Conservation (phyloP, 805 yeast species). For the Yarrowia keelungensis region DNA sequence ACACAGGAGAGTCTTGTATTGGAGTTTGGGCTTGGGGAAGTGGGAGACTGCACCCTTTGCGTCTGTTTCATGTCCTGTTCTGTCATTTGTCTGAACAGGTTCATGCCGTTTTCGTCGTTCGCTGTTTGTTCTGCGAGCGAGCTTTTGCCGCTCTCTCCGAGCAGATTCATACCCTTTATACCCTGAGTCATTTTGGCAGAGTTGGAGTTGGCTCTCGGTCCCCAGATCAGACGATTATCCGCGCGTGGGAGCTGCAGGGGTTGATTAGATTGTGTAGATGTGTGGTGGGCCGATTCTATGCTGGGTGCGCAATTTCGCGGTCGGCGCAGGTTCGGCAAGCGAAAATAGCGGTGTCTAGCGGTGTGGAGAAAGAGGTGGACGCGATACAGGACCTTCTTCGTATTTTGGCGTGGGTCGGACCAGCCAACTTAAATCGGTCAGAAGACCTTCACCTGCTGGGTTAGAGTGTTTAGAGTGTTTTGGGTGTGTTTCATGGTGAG, state of each 20-base stretch:
- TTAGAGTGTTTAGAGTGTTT: neutral
- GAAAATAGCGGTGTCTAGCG: neutral
- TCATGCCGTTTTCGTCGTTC: conserved; percentile 8
- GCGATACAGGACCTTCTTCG: conserved; percentile 11
- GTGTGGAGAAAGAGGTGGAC: neutral
- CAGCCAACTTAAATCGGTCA: conserved; percentile 28
- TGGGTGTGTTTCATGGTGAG: conserved; percentile 10
- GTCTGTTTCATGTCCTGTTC: conserved; percentile 11
- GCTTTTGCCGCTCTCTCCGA: conserved; percentile 2
- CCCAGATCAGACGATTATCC: conserved; percentile 20
- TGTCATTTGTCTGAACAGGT: neutral
- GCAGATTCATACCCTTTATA: conserved; percentile 27
- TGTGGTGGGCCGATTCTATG: neutral
- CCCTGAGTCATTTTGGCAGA: conserved; percentile 16
- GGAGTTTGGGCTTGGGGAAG: conserved; percentile 1
- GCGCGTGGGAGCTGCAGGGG: conserved; percentile 38
- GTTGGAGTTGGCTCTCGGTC: neutral
- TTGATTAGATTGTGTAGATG: conserved; percentile 33
- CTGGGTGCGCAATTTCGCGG: neutral
- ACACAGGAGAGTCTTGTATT: neutral
- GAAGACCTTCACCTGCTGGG: conserved; percentile 16
- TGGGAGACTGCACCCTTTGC: conserved; percentile 2
- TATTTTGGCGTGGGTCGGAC: conserved; percentile 4
- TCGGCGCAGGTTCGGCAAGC: neutral
- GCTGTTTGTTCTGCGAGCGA: too few species aligned